Evolutionary conservation across 257 asterid genomes (phyloP).

Genomic region (Gynochthodes officinalis): DNA sequence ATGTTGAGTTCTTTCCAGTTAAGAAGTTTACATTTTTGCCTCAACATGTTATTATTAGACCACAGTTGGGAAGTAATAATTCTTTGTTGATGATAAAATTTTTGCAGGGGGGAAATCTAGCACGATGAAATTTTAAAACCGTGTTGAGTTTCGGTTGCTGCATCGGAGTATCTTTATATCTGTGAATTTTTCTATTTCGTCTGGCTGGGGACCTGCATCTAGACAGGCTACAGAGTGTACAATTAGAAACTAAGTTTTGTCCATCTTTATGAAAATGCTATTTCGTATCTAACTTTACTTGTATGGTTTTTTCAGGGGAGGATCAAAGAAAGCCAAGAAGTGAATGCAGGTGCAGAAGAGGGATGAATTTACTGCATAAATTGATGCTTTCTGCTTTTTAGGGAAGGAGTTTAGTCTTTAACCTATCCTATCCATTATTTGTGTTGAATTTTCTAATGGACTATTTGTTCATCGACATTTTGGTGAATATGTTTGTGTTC

Average conservation of each 20-base stretch:
- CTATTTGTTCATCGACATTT: too few relatives aligned
- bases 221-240: constrained; percentile 8
- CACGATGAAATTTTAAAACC: too few relatives aligned
- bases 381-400: background rate
- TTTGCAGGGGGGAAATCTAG: background rate
- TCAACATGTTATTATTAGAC: too few relatives aligned
- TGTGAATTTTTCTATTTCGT: too few relatives aligned
- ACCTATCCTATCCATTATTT: background rate
- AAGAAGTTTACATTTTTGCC: too few relatives aligned
- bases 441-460: too few relatives aligned
- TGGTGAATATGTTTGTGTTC: too few relatives aligned
- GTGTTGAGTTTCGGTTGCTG: background rate
- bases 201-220: constrained; percentile 11
- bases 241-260: too few relatives aligned
- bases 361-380: background rate
- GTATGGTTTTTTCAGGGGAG: too few relatives aligned
- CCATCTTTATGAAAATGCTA: too few relatives aligned
- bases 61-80: background rate
- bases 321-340: constrained; percentile 15
- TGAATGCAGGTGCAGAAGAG: constrained; percentile 2
- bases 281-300: too few relatives aligned
- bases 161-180: background rate
- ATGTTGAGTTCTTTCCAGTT: too few relatives aligned
- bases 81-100: background rate
- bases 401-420: background rate